These are phyloP conservation scores for Aspergillus steynii DNA, from an alignment of 495 filamentous ascomycete species.

Conservation along the genomic window DNA sequence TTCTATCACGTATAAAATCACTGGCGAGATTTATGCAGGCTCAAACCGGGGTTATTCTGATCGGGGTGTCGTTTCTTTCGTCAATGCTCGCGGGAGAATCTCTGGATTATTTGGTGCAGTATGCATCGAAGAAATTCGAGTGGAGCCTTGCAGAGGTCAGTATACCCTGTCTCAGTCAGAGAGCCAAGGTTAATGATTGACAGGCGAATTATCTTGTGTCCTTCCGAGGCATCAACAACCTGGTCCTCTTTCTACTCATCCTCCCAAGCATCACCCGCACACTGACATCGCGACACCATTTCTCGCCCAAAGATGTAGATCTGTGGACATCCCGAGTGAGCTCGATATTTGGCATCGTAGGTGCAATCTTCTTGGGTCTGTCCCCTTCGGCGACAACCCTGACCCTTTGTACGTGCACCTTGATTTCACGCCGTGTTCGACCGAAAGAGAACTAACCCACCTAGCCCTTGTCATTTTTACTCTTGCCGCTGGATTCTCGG, in stretches of 20 bases:
- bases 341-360: background rate
- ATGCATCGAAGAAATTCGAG: conserved; percentile 2
- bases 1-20: background rate
- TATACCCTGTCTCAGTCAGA: background rate
- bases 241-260: background rate
- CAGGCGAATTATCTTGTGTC: conserved; percentile 3
- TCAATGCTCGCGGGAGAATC: background rate
- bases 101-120: conserved; percentile 5
- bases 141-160: conserved; percentile 5
- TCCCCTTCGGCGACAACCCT: background rate
- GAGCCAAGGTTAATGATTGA: background rate
- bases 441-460: background rate
- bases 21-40: background rate
- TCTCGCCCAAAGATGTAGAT: background rate
- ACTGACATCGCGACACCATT: background rate
- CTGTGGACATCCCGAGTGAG: conserved; percentile 1
- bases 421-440: background rate
- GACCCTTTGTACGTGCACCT: conserved; percentile 1
- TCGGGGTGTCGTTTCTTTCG: background rate
- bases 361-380: background rate
- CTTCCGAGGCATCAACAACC: background rate
- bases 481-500: background rate
- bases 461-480: background rate
- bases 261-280: background rate
- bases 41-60: background rate